Base-by-base conservation (phyloP, 352 stramenopile genomes). In the Pythium biforme region DNA sequence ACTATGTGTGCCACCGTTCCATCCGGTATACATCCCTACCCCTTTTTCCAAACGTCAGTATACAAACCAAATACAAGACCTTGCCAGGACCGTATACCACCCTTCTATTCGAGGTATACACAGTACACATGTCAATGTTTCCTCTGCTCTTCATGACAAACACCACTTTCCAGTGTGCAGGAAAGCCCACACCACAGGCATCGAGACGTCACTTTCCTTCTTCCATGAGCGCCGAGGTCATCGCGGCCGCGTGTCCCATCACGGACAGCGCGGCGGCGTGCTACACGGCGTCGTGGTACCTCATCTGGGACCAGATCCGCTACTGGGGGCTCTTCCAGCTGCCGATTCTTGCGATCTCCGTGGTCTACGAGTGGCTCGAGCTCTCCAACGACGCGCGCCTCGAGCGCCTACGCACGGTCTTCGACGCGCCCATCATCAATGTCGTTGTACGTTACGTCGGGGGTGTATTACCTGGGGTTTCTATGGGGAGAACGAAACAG, bases 331-430 rank as follows among this genome's bases (percentile, higher is more conserved):
- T 93, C 25, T 74, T 92, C 37, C 86, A 95, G 63, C 54, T 82
- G 48, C 82, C 86, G 17, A 72, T 94, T 14, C 50, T 90, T 27
- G 80, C 69, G 19, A 37, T 91, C 55, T 89, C 83, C 12, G 74
- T 93, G 57, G 72, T 89, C 57, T 93, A 87, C 63, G 82, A 92
- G 64, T 95, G 83, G 83, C 83, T 95, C 63, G 82, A 95, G 59
- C 50, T 90, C 46, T 62, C 80, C 19, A 85, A 76, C 46, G 71
- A 81, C 50, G 66, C 70, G 40, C 86, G 79, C 50, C 63, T 95
- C 34, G 86, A 93, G 58, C 81, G 75, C 40, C 59, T 92, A 33
- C 83, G 86, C 46, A 69, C 70, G 54, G 37, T 90, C 54, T 92
- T 85, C 55, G 83, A 90, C 68, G 73, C 81, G 31, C 83, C 85